A percentile compares a stretch with the other conserved stretches of the same genome.
phyloP scores from a whole-genome alignment of 345 rosid species.

The Aquilaria sinensis region DNA sequence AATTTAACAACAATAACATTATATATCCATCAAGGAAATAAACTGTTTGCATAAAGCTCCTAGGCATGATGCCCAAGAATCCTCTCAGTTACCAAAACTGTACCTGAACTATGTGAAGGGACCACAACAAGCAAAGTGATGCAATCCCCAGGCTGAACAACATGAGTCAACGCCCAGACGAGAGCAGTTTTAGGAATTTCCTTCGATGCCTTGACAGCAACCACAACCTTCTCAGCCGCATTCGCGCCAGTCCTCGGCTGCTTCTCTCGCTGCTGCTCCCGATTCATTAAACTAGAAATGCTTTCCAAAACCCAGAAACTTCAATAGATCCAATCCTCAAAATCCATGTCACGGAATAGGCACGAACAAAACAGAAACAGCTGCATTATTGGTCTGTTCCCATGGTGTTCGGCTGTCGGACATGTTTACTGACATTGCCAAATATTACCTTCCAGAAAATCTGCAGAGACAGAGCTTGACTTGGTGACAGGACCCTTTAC shows the following conservation, averaged over 20 bases:
- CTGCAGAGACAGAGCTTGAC: conserved; percentile 27
- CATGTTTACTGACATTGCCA: conserved; percentile 29
- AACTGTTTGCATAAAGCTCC: neutral
- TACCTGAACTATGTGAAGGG: conserved; percentile 68
- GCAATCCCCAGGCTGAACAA: conserved; percentile 93
- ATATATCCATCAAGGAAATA: neutral
- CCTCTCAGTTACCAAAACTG: neutral
- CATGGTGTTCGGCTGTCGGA: conserved; percentile 30
- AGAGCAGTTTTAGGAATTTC: conserved; percentile 90
- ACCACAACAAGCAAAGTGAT: conserved; percentile 87
- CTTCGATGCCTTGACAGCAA: conserved; percentile 94
- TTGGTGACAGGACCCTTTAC: conserved; percentile 37
- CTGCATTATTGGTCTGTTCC: conserved; percentile 37
- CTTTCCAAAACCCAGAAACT: conserved; percentile 6
- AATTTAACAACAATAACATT: conserved; percentile 4
- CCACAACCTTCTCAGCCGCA: conserved; percentile 73
- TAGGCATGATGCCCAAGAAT: neutral
- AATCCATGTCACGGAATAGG: conserved; percentile 7
- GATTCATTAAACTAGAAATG: conserved; percentile 41
- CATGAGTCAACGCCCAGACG: conserved; percentile 98
- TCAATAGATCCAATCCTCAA: conserved; percentile 20
- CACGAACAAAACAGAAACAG: conserved; percentile 15
- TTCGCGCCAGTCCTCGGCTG: conserved; percentile 41
- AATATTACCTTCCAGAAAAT: conserved; percentile 18
- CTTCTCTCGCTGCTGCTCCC: conserved; percentile 47